A percentile compares a stretch with the other conserved stretches of the same genome.
These are phyloP conservation scores for Curvularia hawaiiensis DNA, from an alignment of 2,329 filamentous ascomycete genomes.

Conservation along the genomic window DNA sequence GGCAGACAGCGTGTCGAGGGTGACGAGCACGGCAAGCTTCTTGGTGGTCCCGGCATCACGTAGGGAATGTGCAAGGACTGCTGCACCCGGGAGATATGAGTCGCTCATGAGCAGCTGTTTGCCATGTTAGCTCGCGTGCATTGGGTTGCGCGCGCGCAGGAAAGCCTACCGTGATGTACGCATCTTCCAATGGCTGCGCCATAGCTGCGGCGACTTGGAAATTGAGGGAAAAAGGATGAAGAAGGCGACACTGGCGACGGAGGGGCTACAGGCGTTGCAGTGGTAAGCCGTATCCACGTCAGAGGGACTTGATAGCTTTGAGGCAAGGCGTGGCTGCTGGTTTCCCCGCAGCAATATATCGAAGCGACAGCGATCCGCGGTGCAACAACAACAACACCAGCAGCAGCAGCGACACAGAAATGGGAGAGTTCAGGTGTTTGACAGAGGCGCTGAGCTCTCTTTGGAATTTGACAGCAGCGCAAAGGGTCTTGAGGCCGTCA, in stretches of 20 bases:
- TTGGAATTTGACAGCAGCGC: background rate
- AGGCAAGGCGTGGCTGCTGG: constrained; percentile 21
- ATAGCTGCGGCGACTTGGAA: constrained; percentile 25
- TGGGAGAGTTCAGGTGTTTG: background rate
- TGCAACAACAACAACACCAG: constrained; percentile 20
- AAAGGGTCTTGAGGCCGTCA: constrained; percentile 1
- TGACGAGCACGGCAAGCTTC: constrained; percentile 84
- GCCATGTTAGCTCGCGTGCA: constrained; percentile 33
- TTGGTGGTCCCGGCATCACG: constrained; percentile 87
- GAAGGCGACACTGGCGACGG: constrained; percentile 3
- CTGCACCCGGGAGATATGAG: constrained; percentile 88
- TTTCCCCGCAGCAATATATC: constrained; percentile 37
- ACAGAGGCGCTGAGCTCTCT: background rate
- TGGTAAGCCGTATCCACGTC: background rate
- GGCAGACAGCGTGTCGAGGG: constrained; percentile 75
- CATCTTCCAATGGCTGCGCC: constrained; percentile 57
- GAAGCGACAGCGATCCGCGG: constrained; percentile 30
- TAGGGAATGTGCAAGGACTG: constrained; percentile 92
- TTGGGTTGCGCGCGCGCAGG: constrained; percentile 9
- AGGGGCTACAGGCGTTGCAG: background rate
- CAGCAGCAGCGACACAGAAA: constrained; percentile 16
- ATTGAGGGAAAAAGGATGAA: constrained; percentile 1
- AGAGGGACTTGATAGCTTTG: constrained; percentile 11
- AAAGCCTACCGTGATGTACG: constrained; percentile 67
- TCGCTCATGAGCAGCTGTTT: constrained; percentile 87